Conservation (phyloP, 2,329 filamentous ascomycete species). For the Elsinoe necatrix region DNA sequence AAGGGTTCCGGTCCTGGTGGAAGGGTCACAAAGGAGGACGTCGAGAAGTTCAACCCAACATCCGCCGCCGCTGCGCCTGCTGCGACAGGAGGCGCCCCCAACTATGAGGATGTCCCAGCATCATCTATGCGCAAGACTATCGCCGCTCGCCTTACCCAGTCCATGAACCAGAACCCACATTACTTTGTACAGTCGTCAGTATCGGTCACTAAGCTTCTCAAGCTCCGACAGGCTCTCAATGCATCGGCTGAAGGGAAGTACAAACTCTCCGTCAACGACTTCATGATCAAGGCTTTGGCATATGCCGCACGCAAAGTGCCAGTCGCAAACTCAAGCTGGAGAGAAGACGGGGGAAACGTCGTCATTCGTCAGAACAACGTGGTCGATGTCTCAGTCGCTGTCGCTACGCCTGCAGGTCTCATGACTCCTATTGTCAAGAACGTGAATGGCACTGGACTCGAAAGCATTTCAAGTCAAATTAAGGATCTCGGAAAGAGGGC, state of each 20-base stretch:
- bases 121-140: slow-evolving; percentile 98
- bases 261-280: slow-evolving; percentile 99
- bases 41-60: slow-evolving; percentile 71
- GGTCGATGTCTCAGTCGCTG: slow-evolving; percentile 91
- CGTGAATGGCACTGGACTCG: slow-evolving; percentile 77
- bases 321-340: slow-evolving; percentile 91
- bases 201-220: slow-evolving; percentile 90
- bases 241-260: slow-evolving; percentile 81
- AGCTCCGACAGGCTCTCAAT: slow-evolving; percentile 92
- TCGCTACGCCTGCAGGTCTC: slow-evolving; percentile 83
- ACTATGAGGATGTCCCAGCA: slow-evolving; percentile 76
- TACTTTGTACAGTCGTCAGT: slow-evolving; percentile 91
- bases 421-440: slow-evolving; percentile 96
- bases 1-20: slow-evolving; percentile 84
- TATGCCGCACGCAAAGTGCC: slow-evolving; percentile 89
- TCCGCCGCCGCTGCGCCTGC: slow-evolving; percentile 36
- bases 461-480: slow-evolving; percentile 78
- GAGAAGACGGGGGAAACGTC: slow-evolving; percentile 62
- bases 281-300: slow-evolving; percentile 93
- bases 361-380: slow-evolving; percentile 87
- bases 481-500: slow-evolving; percentile 97
- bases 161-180: slow-evolving; percentile 88
- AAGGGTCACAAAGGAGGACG: slow-evolving; percentile 82
- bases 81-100: slow-evolving; percentile 47
- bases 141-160: slow-evolving; percentile 80